A percentile compares a stretch with the other conserved stretches of the same genome.
Conservation (phyloP, 78 protist species). For the Anaeramoeba ignava region DNA sequence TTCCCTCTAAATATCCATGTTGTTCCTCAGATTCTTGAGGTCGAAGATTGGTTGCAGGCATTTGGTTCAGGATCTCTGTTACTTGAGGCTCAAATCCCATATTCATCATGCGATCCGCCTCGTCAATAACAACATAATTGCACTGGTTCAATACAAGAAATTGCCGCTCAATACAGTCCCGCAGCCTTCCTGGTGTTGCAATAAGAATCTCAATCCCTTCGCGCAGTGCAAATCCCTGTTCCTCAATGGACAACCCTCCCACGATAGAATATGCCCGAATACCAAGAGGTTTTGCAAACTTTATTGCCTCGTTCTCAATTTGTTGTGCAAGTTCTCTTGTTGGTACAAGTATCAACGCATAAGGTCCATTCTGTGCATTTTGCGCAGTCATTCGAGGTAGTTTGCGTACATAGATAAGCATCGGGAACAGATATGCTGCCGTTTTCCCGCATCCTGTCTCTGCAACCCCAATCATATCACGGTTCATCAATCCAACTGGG, state of each 20-base stretch:
- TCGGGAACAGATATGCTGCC: constrained; percentile 65
- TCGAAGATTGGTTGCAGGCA: background rate
- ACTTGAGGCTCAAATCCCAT: constrained; percentile 64
- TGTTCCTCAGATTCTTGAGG: background rate
- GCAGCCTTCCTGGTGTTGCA: constrained; percentile 78
- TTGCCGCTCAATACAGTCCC: constrained; percentile 61
- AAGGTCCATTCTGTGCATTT: constrained; percentile 50
- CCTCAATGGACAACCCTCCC: constrained; percentile 49
- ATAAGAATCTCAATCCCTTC: constrained; percentile 31
- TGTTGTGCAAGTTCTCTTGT: constrained; percentile 65
- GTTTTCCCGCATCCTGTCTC: constrained; percentile 49
- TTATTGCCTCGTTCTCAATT: constrained; percentile 51
- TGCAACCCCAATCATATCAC: constrained; percentile 9
- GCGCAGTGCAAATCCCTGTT: background rate
- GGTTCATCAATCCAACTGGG: constrained; percentile 25
- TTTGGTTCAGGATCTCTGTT: constrained; percentile 18
- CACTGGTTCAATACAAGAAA: constrained; percentile 70
- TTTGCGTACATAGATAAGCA: constrained; percentile 30
- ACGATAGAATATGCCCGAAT: constrained; percentile 43
- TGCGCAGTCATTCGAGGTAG: constrained; percentile 37
- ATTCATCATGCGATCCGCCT: constrained; percentile 77
- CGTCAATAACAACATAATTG: constrained; percentile 74
- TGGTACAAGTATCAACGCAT: constrained; percentile 63
- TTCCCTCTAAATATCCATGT: background rate
- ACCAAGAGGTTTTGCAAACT: constrained; percentile 26